A percentile compares a stretch with the other conserved stretches of the same genome.
These are phyloP conservation scores for Lasiodiplodia citricola DNA, from an alignment of 2,329 filamentous ascomycete genomes.

Conservation along the genomic window DNA sequence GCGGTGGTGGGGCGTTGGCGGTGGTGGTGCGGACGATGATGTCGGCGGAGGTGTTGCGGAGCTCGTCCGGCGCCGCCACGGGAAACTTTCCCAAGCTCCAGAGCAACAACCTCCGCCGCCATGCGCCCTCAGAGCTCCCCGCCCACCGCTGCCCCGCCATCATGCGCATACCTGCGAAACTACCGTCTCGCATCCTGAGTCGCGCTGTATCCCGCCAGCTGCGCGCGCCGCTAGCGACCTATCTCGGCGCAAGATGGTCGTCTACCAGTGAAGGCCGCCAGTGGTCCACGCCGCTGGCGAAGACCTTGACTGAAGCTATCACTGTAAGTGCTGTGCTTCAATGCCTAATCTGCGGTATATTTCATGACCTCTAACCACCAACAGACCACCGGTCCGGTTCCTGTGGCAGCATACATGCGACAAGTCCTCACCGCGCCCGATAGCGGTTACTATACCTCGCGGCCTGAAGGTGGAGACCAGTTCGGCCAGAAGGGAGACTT, in stretches of 20 bases:
- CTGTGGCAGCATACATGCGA: constrained; percentile 94
- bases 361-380: constrained; percentile 32
- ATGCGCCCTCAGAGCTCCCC: background rate
- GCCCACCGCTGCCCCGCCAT: constrained; percentile 2
- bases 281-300: constrained; percentile 93
- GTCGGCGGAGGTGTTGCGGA: constrained; percentile 16
- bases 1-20: background rate
- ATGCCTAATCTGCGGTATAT: background rate
- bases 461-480: constrained; percentile 74
- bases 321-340: constrained; percentile 59
- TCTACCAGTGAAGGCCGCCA: constrained; percentile 44
- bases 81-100: constrained; percentile 14
- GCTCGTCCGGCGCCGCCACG: constrained; percentile 3
- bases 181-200: constrained; percentile 1
- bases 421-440: constrained; percentile 93
- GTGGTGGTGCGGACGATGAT: background rate
- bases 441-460: constrained; percentile 90
- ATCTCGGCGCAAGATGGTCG: constrained; percentile 46
- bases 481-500: constrained; percentile 96
- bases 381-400: constrained; percentile 84
- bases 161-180: constrained; percentile 10
- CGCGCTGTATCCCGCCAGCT: constrained; percentile 3
- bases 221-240: constrained; percentile 26
- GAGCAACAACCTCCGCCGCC: constrained; percentile 8
- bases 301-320: constrained; percentile 85